phyloP scores from a whole-genome alignment of 305 asterid genomes.

The Fraxinus sp. region DNA sequence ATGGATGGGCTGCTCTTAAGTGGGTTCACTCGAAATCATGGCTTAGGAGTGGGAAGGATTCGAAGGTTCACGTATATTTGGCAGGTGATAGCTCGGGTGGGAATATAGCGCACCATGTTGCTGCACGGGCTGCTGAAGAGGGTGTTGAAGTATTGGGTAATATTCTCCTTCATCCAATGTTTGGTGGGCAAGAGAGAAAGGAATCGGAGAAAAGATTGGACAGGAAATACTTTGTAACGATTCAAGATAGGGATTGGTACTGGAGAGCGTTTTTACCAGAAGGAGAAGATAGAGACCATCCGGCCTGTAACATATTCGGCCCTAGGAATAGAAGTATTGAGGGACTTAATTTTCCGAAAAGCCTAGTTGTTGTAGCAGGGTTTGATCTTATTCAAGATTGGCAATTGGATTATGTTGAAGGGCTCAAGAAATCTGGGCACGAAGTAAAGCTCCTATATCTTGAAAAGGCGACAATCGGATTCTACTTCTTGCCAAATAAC shows the following conservation, averaged over 20 bases:
- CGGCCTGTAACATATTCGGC: constrained; percentile 32
- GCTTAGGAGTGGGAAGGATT: constrained; percentile 26
- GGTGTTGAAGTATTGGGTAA: constrained; percentile 26
- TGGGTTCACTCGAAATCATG: constrained; percentile 30
- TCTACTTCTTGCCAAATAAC: constrained; percentile 34
- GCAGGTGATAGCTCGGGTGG: constrained; percentile 17
- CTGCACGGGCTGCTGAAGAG: constrained; percentile 26
- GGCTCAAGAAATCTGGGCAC: constrained; percentile 27
- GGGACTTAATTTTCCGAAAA: constrained; percentile 32
- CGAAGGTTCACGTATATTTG: constrained; percentile 29
- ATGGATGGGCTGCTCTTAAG: constrained; percentile 31
- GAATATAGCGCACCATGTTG: constrained; percentile 33
- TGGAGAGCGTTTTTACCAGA: constrained; percentile 36
- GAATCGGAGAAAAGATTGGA: constrained; percentile 24
- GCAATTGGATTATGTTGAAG: constrained; percentile 33
- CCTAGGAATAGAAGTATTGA: constrained; percentile 21
- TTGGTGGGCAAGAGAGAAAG: constrained; percentile 32
- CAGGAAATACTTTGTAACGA: neutral
- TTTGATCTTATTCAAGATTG: constrained; percentile 36
- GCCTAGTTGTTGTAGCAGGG: constrained; percentile 32
- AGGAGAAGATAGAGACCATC: constrained; percentile 33
- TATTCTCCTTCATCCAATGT: constrained; percentile 30
- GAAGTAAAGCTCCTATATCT: constrained; percentile 29
- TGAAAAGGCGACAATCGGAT: constrained; percentile 33
- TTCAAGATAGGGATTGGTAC: constrained; percentile 31